A percentile compares a stretch with the other conserved stretches of the same genome.
Evolutionary conservation across 345 rosid genomes (phyloP).

Genomic region (Laguncularia racemosa): DNA sequence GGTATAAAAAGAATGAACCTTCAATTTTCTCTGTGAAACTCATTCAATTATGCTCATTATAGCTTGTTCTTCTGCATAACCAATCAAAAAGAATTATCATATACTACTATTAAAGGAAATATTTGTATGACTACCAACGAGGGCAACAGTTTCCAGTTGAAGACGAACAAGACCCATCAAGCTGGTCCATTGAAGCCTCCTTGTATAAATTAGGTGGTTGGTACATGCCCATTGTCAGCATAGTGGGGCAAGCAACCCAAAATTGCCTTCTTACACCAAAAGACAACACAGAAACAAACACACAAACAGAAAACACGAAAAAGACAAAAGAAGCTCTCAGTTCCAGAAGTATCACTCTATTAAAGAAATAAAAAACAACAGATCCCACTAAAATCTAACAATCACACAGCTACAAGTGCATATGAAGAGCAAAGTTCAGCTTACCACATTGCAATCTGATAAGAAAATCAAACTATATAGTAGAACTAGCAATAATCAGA

Average conservation of each 20-base stretch:
- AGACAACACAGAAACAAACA: slow-evolving; percentile 74
- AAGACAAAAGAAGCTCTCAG: slow-evolving; percentile 72
- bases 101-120: slow-evolving; percentile 26
- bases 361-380: slow-evolving; percentile 35
- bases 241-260: slow-evolving; percentile 85
- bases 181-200: slow-evolving; percentile 80
- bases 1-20: too few relatives aligned
- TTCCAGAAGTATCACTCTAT: slow-evolving; percentile 52
- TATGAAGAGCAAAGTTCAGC: slow-evolving; percentile 38
- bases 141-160: slow-evolving; percentile 81
- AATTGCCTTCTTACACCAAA: slow-evolving; percentile 85
- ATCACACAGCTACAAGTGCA: slow-evolving; percentile 25
- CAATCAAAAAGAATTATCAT: too few relatives aligned
- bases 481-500: slow-evolving; percentile 52
- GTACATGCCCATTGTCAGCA: slow-evolving; percentile 85
- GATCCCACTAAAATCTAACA: slow-evolving; percentile 27
- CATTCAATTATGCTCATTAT: too few relatives aligned
- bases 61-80: too few relatives aligned
- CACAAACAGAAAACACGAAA: slow-evolving; percentile 62
- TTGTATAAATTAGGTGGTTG: slow-evolving; percentile 87
- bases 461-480: slow-evolving; percentile 72
- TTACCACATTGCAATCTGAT: slow-evolving; percentile 84
- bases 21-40: too few relatives aligned
- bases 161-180: slow-evolving; percentile 92
- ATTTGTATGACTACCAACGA: slow-evolving; percentile 68